These are phyloP conservation scores for Xylaria castorea DNA, from an alignment of 495 filamentous ascomycete genomes.

Conservation along the genomic window DNA sequence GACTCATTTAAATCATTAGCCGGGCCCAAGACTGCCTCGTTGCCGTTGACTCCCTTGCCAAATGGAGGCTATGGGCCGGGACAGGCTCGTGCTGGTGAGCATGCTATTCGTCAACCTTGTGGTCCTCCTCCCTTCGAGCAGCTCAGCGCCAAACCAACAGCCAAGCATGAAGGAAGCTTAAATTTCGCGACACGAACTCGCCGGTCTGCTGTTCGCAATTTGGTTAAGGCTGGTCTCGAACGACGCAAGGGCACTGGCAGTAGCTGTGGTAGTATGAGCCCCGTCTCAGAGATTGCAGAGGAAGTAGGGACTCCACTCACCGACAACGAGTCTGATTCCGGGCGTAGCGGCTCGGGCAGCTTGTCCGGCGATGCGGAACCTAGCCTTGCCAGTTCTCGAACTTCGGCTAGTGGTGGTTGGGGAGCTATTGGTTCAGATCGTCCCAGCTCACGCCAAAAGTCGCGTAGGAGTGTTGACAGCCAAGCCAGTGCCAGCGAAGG, in stretches of 20 bases:
- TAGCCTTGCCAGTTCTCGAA: slow-evolving; percentile 80
- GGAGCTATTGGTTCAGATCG: slow-evolving; percentile 87
- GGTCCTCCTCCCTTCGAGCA: slow-evolving; percentile 93
- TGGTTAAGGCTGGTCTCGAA: slow-evolving; percentile 88
- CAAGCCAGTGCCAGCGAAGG: slow-evolving; percentile 63
- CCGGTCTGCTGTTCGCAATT: slow-evolving; percentile 86
- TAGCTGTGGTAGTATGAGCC: slow-evolving; percentile 81
- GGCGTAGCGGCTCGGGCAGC: slow-evolving; percentile 79
- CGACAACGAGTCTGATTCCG: slow-evolving; percentile 81
- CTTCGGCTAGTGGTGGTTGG: slow-evolving; percentile 70
- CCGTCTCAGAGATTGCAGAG: slow-evolving; percentile 81
- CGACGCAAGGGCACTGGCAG: slow-evolving; percentile 72
- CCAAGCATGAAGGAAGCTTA: slow-evolving; percentile 95
- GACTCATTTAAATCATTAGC: slow-evolving; percentile 65
- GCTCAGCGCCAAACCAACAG: slow-evolving; percentile 85
- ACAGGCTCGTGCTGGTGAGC: slow-evolving; percentile 90
- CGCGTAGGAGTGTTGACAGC: slow-evolving; percentile 66
- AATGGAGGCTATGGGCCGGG: slow-evolving; percentile 89
- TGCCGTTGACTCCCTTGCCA: slow-evolving; percentile 81
- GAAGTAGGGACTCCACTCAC: slow-evolving; percentile 70
- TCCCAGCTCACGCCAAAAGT: slow-evolving; percentile 64
- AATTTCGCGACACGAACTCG: slow-evolving; percentile 96
- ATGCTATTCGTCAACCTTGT: slow-evolving; percentile 91
- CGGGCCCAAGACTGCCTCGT: slow-evolving; percentile 76
- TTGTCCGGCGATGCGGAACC: slow-evolving; percentile 73